These are phyloP conservation scores for Coelastrella sp. DNA, from an alignment of 139 green algal genomes.

Conservation along the genomic window DNA sequence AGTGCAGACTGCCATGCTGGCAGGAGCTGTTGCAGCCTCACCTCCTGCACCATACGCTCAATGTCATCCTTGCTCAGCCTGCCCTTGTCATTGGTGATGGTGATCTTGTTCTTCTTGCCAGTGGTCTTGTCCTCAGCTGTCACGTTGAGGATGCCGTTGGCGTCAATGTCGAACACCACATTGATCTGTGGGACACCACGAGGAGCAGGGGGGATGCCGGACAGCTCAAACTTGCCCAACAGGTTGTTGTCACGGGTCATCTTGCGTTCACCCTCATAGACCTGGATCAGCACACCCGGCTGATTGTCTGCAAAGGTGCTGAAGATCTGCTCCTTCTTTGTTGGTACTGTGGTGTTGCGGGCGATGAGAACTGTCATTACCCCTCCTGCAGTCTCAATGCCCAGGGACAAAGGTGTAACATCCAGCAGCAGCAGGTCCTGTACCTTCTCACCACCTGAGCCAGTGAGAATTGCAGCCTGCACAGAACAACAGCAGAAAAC, in stretches of 20 bases:
- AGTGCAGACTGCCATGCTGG: background rate
- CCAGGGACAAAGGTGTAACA: conserved; percentile 95
- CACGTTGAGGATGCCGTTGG: conserved; percentile 99
- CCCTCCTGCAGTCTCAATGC: conserved; percentile 89
- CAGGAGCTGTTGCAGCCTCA: background rate
- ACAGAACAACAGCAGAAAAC: conserved; percentile 40
- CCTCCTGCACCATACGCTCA: conserved; percentile 96
- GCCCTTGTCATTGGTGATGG: conserved; percentile 99
- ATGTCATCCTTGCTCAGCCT: conserved; percentile 98
- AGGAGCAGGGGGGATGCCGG: conserved; percentile 96
- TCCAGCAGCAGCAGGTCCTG: conserved; percentile 99
- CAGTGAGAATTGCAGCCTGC: conserved; percentile 96
- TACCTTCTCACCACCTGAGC: conserved; percentile 94
- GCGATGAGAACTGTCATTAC: conserved; percentile 94
- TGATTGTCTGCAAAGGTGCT: conserved; percentile 99
- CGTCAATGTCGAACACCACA: conserved; percentile 96
- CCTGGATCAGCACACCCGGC: conserved; percentile 97
- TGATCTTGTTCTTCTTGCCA: conserved; percentile 98
- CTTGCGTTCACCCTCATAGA: conserved; percentile 94
- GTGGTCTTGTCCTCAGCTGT: conserved; percentile 97
- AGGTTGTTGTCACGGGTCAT: conserved; percentile 97
- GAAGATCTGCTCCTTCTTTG: conserved; percentile 99
- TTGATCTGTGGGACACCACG: conserved; percentile 98
- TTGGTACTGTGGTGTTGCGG: conserved; percentile 98
- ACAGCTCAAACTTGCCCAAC: conserved; percentile 99